Evolutionary conservation across 768 basidiomycete species (phyloP).

Genomic region (Trametes elegans): DNA sequence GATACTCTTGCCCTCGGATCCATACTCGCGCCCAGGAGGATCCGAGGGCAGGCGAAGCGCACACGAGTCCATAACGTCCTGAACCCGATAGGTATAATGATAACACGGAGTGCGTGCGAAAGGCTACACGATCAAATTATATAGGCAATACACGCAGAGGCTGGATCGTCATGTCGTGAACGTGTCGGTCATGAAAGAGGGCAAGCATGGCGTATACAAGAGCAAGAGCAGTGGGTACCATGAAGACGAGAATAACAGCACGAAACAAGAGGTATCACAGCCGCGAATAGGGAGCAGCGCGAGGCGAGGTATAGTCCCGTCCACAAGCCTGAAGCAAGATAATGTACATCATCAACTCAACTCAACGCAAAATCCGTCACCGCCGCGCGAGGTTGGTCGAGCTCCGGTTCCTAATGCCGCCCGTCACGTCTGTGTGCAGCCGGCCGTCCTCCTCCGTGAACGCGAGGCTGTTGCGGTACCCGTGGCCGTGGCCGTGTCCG

Average conservation of each 20-base stretch:
- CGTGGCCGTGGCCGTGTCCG: conserved; percentile 19
- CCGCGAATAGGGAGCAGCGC: background rate
- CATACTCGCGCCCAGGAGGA: too few relatives aligned
- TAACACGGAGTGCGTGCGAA: too few relatives aligned
- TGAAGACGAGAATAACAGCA: background rate
- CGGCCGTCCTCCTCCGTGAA: conserved; percentile 50
- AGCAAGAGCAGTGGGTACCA: background rate
- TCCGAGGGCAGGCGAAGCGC: background rate
- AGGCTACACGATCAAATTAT: background rate
- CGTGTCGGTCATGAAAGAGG: background rate
- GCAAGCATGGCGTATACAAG: background rate
- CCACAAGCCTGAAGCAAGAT: background rate
- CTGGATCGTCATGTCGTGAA: background rate
- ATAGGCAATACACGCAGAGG: background rate
- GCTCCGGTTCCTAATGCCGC: conserved; percentile 48
- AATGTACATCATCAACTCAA: background rate
- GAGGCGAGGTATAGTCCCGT: background rate
- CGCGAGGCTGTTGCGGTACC: conserved; percentile 26
- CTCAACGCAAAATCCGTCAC: too few relatives aligned
- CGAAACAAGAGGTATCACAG: background rate
- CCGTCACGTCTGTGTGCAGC: conserved; percentile 33
- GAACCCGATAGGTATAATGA: background rate
- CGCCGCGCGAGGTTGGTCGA: conserved; percentile 48
- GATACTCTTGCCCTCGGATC: too few relatives aligned
- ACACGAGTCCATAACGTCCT: background rate